Base-by-base conservation (phyloP, 352 stramenopile genomes). In the Globisporangium spinosum region DNA sequence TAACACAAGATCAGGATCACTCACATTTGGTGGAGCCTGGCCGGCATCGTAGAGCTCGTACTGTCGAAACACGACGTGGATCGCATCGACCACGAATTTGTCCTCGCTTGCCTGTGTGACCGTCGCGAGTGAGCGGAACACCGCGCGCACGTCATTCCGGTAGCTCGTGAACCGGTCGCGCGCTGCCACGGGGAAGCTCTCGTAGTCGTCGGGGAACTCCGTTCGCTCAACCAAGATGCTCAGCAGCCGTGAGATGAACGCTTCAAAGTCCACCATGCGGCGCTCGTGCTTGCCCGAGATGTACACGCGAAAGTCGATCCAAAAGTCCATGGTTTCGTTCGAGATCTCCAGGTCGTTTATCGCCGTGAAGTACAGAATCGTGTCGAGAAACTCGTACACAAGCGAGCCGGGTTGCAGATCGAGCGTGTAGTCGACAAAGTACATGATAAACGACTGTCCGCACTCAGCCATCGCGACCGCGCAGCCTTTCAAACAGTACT, bases 301-400 rank as follows among this genome's bases (percentile, higher is more conserved):
- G 62, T 94, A 94, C 9, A 69, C 57, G 29, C 85, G 78, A 40
- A 94, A 93, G 43, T 89, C 78, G 68, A 94, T 89, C 86, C 86
- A 94, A 34, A 94, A 94, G 10, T 86, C 78, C 83, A 91, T 94
- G 22, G 82, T 94, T 65, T 87, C 83, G 56, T 91, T 91, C 6
- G 86, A 91, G 20, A 86, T 78, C 8, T 87, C 68, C 32, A 94
- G 69, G 62, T 91, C 77, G 57, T 82, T 78, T 29, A 89, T 40
- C 8, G 80, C 75, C 13, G 86, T 94, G 65, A 93, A 91, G 49
- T 76, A 84, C 17, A 94, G 55, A 23, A 94, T 75, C 17, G 77
- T 82, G 8, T 90, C 79, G 27, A 94, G 64, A 58, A 94, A 93
- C 71, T 90, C 82, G 68, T 90, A 90, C 29, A 93, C 84, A 3